Percentiles rank a stretch among this genome's conserved stretches.
phyloP scores from a whole-genome alignment of 73 alveolate genomes.

The Urostyla sp. region DNA sequence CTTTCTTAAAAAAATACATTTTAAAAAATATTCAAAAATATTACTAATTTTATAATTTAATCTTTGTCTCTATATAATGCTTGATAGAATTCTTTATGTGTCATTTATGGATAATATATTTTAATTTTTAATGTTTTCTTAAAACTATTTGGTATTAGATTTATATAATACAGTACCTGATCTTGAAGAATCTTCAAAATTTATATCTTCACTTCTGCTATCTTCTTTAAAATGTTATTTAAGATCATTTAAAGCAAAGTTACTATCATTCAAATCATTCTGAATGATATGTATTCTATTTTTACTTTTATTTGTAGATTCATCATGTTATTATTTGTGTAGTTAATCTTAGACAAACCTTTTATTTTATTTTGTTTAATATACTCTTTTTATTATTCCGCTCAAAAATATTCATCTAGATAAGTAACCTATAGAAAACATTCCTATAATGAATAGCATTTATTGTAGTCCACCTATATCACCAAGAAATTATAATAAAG shows the following conservation, averaged over 20 bases:
- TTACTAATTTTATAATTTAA: neutral
- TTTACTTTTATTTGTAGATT: too few relatives aligned
- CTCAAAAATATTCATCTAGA: neutral
- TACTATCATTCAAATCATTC: too few relatives aligned
- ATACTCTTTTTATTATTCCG: conserved; percentile 10
- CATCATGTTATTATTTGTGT: too few relatives aligned
- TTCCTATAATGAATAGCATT: neutral
- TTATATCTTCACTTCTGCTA: too few relatives aligned
- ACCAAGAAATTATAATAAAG: neutral
- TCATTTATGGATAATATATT: too few relatives aligned
- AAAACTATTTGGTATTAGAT: too few relatives aligned
- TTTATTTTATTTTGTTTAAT: neutral
- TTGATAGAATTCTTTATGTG: neutral
- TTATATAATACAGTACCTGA: too few relatives aligned
- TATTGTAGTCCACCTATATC: conserved; percentile 26
- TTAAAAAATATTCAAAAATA: neutral
- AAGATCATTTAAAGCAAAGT: too few relatives aligned
- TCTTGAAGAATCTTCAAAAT: too few relatives aligned
- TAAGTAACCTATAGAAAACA: neutral
- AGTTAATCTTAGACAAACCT: neutral
- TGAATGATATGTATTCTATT: too few relatives aligned
- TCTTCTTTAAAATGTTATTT: too few relatives aligned
- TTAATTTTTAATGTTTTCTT: too few relatives aligned
- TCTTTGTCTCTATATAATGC: neutral
- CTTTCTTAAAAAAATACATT: neutral